A percentile compares a stretch with the other conserved stretches of the same genome.
These are phyloP conservation scores for Microsporum canis DNA, from an alignment of 2,329 filamentous ascomycete species.

Conservation along the genomic window DNA sequence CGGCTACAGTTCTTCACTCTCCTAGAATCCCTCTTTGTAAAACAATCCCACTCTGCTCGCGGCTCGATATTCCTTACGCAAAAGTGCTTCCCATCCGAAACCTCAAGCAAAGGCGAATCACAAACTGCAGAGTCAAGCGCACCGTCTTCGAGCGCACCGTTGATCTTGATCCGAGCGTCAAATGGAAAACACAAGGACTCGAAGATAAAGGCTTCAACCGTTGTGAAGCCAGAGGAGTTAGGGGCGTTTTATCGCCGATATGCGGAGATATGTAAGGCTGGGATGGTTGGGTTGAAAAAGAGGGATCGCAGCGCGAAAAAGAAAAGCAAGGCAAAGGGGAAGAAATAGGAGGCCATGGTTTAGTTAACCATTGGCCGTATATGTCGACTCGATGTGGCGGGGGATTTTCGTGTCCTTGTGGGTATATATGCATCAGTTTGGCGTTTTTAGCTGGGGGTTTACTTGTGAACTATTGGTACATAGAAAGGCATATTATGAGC, in stretches of 20 bases:
- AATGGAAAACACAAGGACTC: slow-evolving; percentile 60
- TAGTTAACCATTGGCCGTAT: neutral
- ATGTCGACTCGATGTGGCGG: neutral
- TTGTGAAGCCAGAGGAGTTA: slow-evolving; percentile 64
- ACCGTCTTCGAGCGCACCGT: slow-evolving; percentile 40
- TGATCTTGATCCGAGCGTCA: slow-evolving; percentile 71
- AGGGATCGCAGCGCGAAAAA: slow-evolving; percentile 79
- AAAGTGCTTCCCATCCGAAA: slow-evolving; percentile 25
- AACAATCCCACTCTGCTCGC: slow-evolving; percentile 29
- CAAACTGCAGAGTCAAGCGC: slow-evolving; percentile 30
- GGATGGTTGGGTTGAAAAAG: slow-evolving; percentile 85
- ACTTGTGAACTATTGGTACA: neutral
- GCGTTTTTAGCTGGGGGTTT: slow-evolving; percentile 4
- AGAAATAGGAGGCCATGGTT: slow-evolving; percentile 34
- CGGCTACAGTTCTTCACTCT: slow-evolving; percentile 32
- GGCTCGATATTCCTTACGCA: slow-evolving; percentile 37
- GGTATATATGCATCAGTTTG: slow-evolving; percentile 6
- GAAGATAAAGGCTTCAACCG: slow-evolving; percentile 67
- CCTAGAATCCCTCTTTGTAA: slow-evolving; percentile 30
- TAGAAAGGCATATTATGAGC: neutral
- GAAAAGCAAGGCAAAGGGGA: slow-evolving; percentile 66
- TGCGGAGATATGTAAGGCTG: slow-evolving; percentile 79
- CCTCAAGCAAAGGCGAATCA: slow-evolving; percentile 40
- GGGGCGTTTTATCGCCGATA: slow-evolving; percentile 75
- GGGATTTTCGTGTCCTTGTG: neutral